Base-by-base conservation (phyloP, 2,329 filamentous ascomycete species). In the Aspergillus clavatus region DNA sequence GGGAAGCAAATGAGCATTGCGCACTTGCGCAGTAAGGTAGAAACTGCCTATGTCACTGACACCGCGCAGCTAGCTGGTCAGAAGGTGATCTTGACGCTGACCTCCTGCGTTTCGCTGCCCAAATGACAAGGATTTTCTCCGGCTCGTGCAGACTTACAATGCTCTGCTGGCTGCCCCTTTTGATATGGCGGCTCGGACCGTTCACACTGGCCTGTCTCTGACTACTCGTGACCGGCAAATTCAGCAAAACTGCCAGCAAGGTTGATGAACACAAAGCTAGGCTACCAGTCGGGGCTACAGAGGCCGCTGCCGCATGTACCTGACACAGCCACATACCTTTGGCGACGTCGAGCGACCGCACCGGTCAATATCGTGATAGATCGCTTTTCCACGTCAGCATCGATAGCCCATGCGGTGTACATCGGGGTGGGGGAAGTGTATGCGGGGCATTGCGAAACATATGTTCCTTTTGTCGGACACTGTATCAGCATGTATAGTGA, bases 351-450 rank as follows among this genome's bases (percentile, higher is more conserved):
- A 61, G 54, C 51, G 52, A 54, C 50, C 48, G 50, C 43, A 36
- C 57, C 50, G 42, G 59, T 60, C 51, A 53, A 56, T 53, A 58
- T 61, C 50, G 45, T 55, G 55, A 61, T 55, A 54, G 52, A 52
- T 53, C 48, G 50, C 47, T 47, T 51, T n/a, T 61, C 60, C 60
- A 63, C 62, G 61, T 65, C 62, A 65, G 56, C 50, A 45, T 40
- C 43, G 39, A 45, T 45, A 45, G n/a, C 51, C 44, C 55, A 42
- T 54, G 53, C 50, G 48, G 47, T 54, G 42, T 47, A 42, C 46
- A 42, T 47, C 48, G 38, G 46, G 40, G 51, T 51, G 52, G 51
- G 50, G 54, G 50, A 48, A 36, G 36, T 46, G 50, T 53, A 52
- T 58, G 61, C 58, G 59, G 59, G 60, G 60, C 55, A 31, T 38